phyloP scores from a whole-genome alignment of 495 filamentous ascomycete genomes.

The Penicillium daleae region DNA sequence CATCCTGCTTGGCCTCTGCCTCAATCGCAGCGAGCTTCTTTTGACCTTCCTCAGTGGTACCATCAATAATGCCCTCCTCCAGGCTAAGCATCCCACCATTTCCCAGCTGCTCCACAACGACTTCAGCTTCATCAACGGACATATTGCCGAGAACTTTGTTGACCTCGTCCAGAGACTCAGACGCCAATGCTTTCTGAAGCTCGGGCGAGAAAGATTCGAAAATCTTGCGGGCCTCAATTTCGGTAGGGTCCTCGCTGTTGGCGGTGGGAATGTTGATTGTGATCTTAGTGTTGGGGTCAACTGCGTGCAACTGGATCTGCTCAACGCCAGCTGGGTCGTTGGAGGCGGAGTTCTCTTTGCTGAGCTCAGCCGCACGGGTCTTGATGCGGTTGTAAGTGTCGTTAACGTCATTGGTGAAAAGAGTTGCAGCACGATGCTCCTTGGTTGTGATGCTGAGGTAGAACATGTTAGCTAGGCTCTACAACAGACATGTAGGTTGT shows the following conservation, averaged over 20 bases:
- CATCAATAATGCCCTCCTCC: constrained; percentile 92
- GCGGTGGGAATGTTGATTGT: constrained; percentile 75
- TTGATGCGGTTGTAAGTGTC: constrained; percentile 83
- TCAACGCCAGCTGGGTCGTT: constrained; percentile 77
- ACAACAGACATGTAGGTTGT: constrained; percentile 1
- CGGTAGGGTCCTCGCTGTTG: constrained; percentile 65
- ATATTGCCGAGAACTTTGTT: constrained; percentile 95
- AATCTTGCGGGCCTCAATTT: constrained; percentile 68
- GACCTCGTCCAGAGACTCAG: constrained; percentile 86
- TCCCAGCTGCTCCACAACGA: constrained; percentile 80
- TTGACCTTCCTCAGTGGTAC: constrained; percentile 89
- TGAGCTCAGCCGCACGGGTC: constrained; percentile 75
- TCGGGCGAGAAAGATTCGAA: constrained; percentile 84
- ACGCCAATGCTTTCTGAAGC: constrained; percentile 78
- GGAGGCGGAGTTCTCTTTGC: constrained; percentile 64
- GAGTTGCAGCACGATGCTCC: constrained; percentile 85
- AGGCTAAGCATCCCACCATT: constrained; percentile 90
- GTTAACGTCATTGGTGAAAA: constrained; percentile 92
- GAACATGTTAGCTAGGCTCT: constrained; percentile 18
- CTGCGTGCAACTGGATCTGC: constrained; percentile 96
- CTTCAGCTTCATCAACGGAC: constrained; percentile 91
- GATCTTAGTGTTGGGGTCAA: constrained; percentile 91
- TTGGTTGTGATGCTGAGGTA: constrained; percentile 76
- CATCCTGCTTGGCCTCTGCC: constrained; percentile 52
- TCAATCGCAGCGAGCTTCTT: constrained; percentile 79